Percentiles rank a stretch among this genome's conserved stretches.
Evolutionary conservation across 306 rosid genomes (phyloP).

Genomic region (Nissolia schottii): DNA sequence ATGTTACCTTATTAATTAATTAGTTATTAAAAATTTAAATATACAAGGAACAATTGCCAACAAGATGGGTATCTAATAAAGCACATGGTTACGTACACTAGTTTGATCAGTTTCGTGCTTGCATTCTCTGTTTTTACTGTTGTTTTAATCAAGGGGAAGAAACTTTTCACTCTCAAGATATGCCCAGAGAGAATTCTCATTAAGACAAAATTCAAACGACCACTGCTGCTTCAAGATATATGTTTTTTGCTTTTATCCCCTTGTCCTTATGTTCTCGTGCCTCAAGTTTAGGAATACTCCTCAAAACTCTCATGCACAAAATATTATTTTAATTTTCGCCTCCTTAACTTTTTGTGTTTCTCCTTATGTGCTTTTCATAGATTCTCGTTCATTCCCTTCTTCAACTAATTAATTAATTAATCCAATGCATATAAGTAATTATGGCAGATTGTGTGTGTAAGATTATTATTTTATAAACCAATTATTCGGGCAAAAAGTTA

Average conservation of each 20-base stretch:
- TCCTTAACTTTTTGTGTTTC: constrained; percentile 40
- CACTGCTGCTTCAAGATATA: constrained; percentile 22
- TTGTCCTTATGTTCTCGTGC: constrained; percentile 44
- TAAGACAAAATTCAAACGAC: constrained; percentile 30
- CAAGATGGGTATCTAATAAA: constrained; percentile 19
- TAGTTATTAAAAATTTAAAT: neutral
- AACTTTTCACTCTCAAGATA: constrained; percentile 24
- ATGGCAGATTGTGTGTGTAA: neutral
- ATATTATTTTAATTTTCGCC: constrained; percentile 8
- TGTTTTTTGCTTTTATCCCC: constrained; percentile 42
- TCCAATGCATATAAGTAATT: neutral
- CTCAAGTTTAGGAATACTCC: constrained; percentile 48
- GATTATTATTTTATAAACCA: neutral
- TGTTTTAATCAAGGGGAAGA: constrained; percentile 23
- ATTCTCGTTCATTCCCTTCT: constrained; percentile 43
- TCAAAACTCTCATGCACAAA: constrained; percentile 33
- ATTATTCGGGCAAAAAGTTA: constrained; percentile 10
- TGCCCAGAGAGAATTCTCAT: constrained; percentile 37
- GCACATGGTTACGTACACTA: constrained; percentile 48
- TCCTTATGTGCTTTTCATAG: constrained; percentile 33
- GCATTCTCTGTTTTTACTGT: constrained; percentile 30
- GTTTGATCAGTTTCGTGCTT: constrained; percentile 31
- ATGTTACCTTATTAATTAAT: no score
- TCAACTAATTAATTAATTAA: neutral
- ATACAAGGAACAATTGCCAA: neutral